These are phyloP conservation scores for Eucalyptus virginea DNA, from an alignment of 345 rosid species.

Conservation along the genomic window DNA sequence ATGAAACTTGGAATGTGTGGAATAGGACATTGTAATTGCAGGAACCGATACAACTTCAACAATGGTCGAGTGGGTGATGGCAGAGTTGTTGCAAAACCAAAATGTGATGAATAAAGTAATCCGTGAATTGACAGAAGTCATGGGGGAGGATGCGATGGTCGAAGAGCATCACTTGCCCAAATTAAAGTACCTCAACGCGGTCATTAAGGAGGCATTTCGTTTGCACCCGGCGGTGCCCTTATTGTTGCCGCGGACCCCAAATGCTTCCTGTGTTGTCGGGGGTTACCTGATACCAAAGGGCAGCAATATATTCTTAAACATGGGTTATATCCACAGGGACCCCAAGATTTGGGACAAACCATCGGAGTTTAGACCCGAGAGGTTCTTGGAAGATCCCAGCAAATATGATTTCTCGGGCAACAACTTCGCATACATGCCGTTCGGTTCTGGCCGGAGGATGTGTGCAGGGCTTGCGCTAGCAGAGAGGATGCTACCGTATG, in stretches of 20 bases:
- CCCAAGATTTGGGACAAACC: neutral
- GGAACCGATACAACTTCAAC: slow-evolving; percentile 13
- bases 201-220: neutral
- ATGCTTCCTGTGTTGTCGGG: neutral
- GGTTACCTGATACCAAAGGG: neutral
- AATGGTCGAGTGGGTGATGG: slow-evolving; percentile 31
- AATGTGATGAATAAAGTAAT: neutral
- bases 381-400: neutral
- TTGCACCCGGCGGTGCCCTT: neutral
- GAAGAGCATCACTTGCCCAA: neutral
- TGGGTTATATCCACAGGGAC: neutral
- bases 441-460: neutral
- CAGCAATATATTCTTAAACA: neutral
- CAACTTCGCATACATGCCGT: neutral
- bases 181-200: neutral
- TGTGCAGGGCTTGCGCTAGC: neutral
- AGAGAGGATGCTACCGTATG: neutral
- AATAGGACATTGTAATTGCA: neutral
- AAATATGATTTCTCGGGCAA: neutral
- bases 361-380: neutral
- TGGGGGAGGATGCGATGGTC: neutral
- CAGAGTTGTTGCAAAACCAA: slow-evolving; percentile 18
- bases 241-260: neutral
- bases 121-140: neutral
- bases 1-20: neutral